Conservation (phyloP, 768 basidiomycete genomes). For the Lactifluus hygrophoroides region DNA sequence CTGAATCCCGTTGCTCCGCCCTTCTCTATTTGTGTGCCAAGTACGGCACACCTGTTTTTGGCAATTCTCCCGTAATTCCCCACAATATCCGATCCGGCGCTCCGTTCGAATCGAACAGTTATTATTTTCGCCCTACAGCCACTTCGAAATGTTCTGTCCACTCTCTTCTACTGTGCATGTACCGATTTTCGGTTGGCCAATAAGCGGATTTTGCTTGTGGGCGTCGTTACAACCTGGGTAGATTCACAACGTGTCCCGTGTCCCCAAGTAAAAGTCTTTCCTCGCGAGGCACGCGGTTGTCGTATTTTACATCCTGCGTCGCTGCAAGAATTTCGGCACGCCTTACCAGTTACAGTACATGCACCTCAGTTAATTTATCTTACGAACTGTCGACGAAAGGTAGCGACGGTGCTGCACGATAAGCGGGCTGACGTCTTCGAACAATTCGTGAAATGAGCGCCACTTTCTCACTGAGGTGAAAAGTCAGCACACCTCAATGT, state of each 20-base stretch:
- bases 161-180: not conserved
- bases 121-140: not conserved
- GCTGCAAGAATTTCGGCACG: not conserved
- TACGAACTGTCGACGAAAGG: not conserved
- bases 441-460: not conserved
- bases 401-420: not conserved
- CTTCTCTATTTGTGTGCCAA: slow-evolving; percentile 3
- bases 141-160: not conserved
- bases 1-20: not conserved
- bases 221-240: too few species aligned
- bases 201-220: too few species aligned
- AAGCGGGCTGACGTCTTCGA: not conserved
- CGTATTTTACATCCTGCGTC: not conserved
- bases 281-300: not conserved
- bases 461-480: not conserved
- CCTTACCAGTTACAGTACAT: not conserved
- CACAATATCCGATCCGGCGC: not conserved
- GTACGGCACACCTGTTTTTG: not conserved
- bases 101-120: not conserved
- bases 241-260: not conserved
- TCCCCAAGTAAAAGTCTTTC: not conserved
- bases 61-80: not conserved
- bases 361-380: not conserved
- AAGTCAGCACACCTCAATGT: not conserved
- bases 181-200: too few species aligned